These are phyloP conservation scores for Podospora bellae-mahoneyi DNA, from an alignment of 495 filamentous ascomycete species.

Conservation along the genomic window DNA sequence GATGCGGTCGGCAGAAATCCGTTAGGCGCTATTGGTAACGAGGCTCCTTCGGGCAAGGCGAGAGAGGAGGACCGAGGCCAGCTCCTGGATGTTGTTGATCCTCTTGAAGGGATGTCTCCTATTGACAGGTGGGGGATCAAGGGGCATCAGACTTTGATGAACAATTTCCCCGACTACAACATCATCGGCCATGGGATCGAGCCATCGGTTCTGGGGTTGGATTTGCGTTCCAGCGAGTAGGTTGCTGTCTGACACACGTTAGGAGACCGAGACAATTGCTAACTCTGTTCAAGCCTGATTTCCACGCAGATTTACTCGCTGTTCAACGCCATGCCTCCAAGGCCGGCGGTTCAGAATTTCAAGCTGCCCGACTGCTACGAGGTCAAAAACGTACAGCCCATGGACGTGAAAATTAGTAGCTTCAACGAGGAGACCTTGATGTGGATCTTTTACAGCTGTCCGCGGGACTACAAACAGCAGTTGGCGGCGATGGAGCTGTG, in stretches of 20 bases:
- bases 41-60: slow-evolving; percentile 41
- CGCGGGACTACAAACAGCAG: slow-evolving; percentile 79
- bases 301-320: slow-evolving; percentile 57
- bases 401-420: slow-evolving; percentile 71
- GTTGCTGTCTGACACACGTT: slow-evolving; percentile 21
- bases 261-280: not conserved
- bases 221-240: slow-evolving; percentile 77
- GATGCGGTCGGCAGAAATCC: slow-evolving; percentile 40
- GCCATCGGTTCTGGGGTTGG: slow-evolving; percentile 69
- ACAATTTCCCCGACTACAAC: slow-evolving; percentile 71
- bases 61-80: slow-evolving; percentile 34
- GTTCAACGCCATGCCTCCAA: slow-evolving; percentile 65
- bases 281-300: slow-evolving; percentile 30
- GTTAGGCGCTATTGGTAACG: slow-evolving; percentile 47
- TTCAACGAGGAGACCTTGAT: slow-evolving; percentile 92
- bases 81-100: slow-evolving; percentile 42
- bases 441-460: slow-evolving; percentile 91
- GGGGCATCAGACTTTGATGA: slow-evolving; percentile 74
- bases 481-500: slow-evolving; percentile 77
- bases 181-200: slow-evolving; percentile 75
- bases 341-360: slow-evolving; percentile 74
- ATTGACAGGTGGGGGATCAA: slow-evolving; percentile 78
- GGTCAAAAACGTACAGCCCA: slow-evolving; percentile 78
- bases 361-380: slow-evolving; percentile 78
- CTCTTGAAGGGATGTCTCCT: slow-evolving; percentile 71